Percentiles rank a stretch among this genome's conserved stretches.
phyloP scores from a whole-genome alignment of 164 flowering plant species.

The Hamamelis virginiana region DNA sequence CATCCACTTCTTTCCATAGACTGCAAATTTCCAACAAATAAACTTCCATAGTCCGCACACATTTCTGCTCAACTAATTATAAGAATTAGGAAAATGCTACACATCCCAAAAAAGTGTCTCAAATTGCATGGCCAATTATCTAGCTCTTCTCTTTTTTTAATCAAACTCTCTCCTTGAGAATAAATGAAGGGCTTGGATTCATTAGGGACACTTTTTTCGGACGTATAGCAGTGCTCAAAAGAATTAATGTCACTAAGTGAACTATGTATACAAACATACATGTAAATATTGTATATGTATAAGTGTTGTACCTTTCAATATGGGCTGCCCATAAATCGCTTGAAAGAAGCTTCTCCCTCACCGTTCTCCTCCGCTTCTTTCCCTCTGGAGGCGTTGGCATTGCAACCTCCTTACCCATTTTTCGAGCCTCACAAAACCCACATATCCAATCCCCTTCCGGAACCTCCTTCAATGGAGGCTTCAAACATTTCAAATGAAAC shows the following conservation, averaged over 20 bases:
- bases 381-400: slow-evolving; percentile 70
- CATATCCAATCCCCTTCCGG: slow-evolving; percentile 98
- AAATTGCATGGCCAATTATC: too few species aligned
- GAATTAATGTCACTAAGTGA: too few species aligned
- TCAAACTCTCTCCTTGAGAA: too few species aligned
- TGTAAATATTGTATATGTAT: too few species aligned
- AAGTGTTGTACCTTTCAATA: slow-evolving; percentile 57
- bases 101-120: too few species aligned
- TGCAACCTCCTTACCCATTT: slow-evolving; percentile 48
- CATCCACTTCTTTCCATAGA: slow-evolving; percentile 88
- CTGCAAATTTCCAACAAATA: slow-evolving; percentile 36
- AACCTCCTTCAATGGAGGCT: slow-evolving; percentile 74
- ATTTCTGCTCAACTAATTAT: not conserved
- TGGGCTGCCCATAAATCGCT: slow-evolving; percentile 88
- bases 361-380: slow-evolving; percentile 64
- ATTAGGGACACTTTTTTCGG: too few species aligned
- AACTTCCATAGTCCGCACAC: not conserved
- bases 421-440: slow-evolving; percentile 65
- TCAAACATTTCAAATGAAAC: slow-evolving; percentile 87
- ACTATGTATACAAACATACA: too few species aligned
- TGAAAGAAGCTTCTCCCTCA: slow-evolving; percentile 86
- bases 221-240: too few species aligned
- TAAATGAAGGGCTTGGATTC: too few species aligned
- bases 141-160: too few species aligned
- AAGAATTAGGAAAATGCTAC: too few species aligned